Conservation (phyloP, 768 basidiomycete species). For the Wakefieldia striispora region DNA sequence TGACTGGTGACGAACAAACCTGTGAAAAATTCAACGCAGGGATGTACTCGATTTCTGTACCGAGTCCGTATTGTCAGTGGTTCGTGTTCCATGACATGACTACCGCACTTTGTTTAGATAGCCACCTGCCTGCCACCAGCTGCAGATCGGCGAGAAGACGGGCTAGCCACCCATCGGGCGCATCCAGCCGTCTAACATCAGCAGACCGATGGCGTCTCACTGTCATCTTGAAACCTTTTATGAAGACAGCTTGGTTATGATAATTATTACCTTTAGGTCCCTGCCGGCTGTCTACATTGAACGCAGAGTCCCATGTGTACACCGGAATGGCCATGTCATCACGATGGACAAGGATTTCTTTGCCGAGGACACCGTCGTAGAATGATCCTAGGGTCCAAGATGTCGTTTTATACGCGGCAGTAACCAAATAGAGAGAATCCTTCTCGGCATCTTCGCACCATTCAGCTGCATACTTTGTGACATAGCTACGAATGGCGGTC, state of each 20-base stretch:
- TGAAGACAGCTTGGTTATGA: constrained; percentile 16
- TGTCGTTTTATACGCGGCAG: constrained; percentile 25
- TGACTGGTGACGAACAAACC: not conserved
- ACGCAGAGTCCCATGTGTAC: not conserved
- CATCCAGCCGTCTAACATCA: too few species aligned
- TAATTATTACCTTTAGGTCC: too few species aligned
- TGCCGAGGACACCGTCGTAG: not conserved
- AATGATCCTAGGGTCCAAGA: constrained; percentile 26
- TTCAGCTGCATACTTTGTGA: constrained; percentile 8
- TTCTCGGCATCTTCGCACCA: constrained; percentile 26
- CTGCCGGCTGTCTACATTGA: too few species aligned
- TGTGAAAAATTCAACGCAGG: not conserved
- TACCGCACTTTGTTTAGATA: too few species aligned
- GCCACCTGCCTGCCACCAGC: too few species aligned
- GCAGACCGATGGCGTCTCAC: not conserved
- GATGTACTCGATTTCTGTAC: not conserved
- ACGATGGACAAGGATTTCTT: too few species aligned
- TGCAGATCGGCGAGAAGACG: too few species aligned
- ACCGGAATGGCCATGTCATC: too few species aligned
- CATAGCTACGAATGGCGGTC: constrained; percentile 5
- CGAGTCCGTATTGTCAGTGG: too few species aligned
- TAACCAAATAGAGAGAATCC: constrained; percentile 26
- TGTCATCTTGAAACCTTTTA: constrained; percentile 19
- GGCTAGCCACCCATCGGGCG: too few species aligned
- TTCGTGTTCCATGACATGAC: too few species aligned